A percentile compares a stretch with the other conserved stretches of the same genome.
Evolutionary conservation across 2,329 filamentous ascomycete species (phyloP).

Genomic region (Colletotrichum lupini): DNA sequence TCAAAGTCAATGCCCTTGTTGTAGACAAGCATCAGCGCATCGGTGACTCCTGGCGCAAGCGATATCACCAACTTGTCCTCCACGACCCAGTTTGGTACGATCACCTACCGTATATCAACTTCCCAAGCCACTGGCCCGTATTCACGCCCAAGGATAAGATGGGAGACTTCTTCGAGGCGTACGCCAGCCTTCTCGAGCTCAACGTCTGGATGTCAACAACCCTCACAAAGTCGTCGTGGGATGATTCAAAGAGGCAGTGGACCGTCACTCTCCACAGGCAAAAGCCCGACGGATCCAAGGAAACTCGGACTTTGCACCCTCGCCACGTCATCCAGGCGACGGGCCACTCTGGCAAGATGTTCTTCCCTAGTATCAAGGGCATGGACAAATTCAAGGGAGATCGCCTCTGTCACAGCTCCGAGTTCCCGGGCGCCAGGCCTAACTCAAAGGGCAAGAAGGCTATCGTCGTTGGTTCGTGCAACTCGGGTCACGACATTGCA

Average conservation of each 20-base stretch:
- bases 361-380: slow-evolving; percentile 64
- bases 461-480: slow-evolving; percentile 75
- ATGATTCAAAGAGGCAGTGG: slow-evolving; percentile 63
- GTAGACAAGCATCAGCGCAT: slow-evolving; percentile 62
- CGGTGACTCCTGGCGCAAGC: slow-evolving; percentile 70
- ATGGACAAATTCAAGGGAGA: slow-evolving; percentile 66
- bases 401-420: slow-evolving; percentile 66
- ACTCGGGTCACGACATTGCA: slow-evolving; percentile 76
- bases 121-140: slow-evolving; percentile 71
- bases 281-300: slow-evolving; percentile 53
- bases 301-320: slow-evolving; percentile 68
- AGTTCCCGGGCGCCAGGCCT: slow-evolving; percentile 64
- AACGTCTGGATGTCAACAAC: slow-evolving; percentile 70
- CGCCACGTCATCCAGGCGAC: slow-evolving; percentile 75
- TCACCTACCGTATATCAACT: slow-evolving; percentile 69
- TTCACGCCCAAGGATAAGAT: slow-evolving; percentile 77
- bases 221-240: slow-evolving; percentile 57
- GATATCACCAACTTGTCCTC: slow-evolving; percentile 67
- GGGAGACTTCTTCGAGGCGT: slow-evolving; percentile 72
- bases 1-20: slow-evolving; percentile 61
- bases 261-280: slow-evolving; percentile 63
- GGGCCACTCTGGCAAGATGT: slow-evolving; percentile 75
- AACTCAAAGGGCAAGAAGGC: slow-evolving; percentile 66
- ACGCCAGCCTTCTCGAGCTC: slow-evolving; percentile 70
- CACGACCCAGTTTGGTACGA: slow-evolving; percentile 73